These are phyloP conservation scores for Suaeda aralocaspica DNA, from an alignment of 148 eudicot genomes.

Conservation along the genomic window DNA sequence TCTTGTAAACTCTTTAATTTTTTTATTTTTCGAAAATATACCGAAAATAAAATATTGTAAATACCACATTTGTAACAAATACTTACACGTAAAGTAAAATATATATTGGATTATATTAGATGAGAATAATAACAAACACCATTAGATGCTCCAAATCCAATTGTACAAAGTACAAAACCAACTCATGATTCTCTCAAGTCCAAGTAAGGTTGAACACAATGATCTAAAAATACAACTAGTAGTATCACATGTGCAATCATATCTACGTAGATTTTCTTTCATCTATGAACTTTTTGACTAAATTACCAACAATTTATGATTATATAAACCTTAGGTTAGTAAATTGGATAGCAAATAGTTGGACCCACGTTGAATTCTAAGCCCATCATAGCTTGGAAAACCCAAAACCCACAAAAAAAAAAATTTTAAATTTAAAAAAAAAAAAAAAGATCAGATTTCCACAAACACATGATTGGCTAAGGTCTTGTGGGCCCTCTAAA, in stretches of 20 bases:
- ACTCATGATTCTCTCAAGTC: not conserved
- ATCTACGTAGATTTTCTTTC: slow-evolving; percentile 18
- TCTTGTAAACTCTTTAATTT: no score
- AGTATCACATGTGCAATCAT: slow-evolving; percentile 38
- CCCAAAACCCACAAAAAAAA: not conserved
- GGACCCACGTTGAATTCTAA: slow-evolving; percentile 28
- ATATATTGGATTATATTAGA: no score
- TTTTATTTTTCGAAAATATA: no score
- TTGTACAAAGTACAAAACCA: not conserved
- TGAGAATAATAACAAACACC: no score
- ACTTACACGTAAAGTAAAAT: no score
- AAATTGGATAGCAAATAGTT: slow-evolving; percentile 26
- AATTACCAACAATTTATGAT: slow-evolving; percentile 6
- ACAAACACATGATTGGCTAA: slow-evolving; percentile 48
- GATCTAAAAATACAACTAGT: not conserved
- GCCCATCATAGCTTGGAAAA: slow-evolving; percentile 15
- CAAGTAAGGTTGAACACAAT: slow-evolving; percentile 6
- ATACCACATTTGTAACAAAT: no score
- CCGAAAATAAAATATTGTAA: no score
- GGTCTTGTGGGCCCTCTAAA: slow-evolving; percentile 22
- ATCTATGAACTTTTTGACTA: slow-evolving; percentile 19
- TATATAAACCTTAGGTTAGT: not conserved
- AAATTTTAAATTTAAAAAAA: no score
- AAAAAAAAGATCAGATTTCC: slow-evolving; percentile 23
- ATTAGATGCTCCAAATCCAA: slow-evolving; percentile 14